Base-by-base conservation (phyloP, 2,329 filamentous ascomycete genomes). In the Arthrinium puccinioides region DNA sequence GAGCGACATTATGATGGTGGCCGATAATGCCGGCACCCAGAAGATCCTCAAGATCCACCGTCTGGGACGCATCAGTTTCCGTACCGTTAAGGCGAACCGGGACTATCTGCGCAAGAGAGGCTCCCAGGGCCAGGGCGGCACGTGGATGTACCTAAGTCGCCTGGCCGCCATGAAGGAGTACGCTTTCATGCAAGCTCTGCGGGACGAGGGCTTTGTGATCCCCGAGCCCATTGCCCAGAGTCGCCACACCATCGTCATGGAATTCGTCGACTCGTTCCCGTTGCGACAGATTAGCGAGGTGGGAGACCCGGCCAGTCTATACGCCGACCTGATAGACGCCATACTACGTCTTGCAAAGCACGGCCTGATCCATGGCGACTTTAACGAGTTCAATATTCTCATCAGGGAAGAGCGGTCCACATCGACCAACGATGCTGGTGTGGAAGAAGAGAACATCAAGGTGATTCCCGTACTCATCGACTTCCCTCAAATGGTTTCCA, bases 341-440 rank as follows among this genome's bases (percentile, higher is more conserved):
- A 87, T 98, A 39, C 68, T 98, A 29, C 76, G 81, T 20, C 71
- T 98, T 27, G 90, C 92, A 6, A 79, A 79, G 44, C 80, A 89
- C 49, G 92, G 92, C 6, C 68, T 98, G 32, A 98, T 98, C 44
- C 92, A 98, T 57, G 92, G 92, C 44, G 92, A 98, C 59, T 98
- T 94, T 68, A 98, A 98, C 67, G 94, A 98, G 61, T 98, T 98
- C 72, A 98, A 98, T 60, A 90, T 98, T 46, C 69, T 98, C 23
- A 81, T 98, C 57, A 87, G 92, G 56, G 90, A 97, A 59, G 77
- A 71, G 38, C 37, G 40, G n/a, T 34, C 25, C 6, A 29, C 38
- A 4, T 25, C 41, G 9, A 15, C 16, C 8, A 13, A 32, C 9
- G 42, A 40, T 14, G 21, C 35, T 20, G 25, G 26, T 13, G 27